Conservation (phyloP, 345 rosid species). For the thale cress (Arabidopsis thaliana) region DNA sequence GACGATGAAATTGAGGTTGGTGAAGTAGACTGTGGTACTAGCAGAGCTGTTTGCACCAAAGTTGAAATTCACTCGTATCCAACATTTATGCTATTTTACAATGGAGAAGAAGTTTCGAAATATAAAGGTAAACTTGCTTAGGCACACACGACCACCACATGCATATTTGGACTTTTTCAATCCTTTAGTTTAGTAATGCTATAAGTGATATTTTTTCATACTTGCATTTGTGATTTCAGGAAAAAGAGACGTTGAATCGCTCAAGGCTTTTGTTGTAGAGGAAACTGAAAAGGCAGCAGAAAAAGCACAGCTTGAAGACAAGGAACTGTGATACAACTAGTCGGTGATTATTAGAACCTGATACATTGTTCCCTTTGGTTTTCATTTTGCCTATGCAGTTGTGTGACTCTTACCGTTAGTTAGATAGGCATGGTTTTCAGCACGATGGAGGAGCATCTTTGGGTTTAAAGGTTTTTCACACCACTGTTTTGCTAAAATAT, state of each 20-base stretch:
- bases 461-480: conserved; percentile 2
- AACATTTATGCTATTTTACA: conserved; percentile 85
- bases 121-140: conserved; percentile 69
- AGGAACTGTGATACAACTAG: conserved; percentile 60
- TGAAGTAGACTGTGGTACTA: conserved; percentile 83
- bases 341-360: not conserved
- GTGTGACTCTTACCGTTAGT: conserved; percentile 5
- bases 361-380: not conserved
- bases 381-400: conserved; percentile 10
- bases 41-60: conserved; percentile 81
- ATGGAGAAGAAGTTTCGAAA: conserved; percentile 89
- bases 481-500: not conserved
- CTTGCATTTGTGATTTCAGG: conserved; percentile 49
- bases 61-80: conserved; percentile 95
- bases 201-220: not conserved
- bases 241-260: conserved; percentile 74
- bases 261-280: conserved; percentile 70
- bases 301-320: conserved; percentile 67
- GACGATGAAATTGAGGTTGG: conserved; percentile 96
- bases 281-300: conserved; percentile 91
- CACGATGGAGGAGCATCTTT: conserved; percentile 5
- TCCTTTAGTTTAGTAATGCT: not conserved
- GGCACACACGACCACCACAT: not conserved
- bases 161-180: not conserved
- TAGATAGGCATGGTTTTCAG: conserved; percentile 34